Base-by-base conservation (phyloP, 495 filamentous ascomycete genomes). In the Tetracladium marchalianum region DNA sequence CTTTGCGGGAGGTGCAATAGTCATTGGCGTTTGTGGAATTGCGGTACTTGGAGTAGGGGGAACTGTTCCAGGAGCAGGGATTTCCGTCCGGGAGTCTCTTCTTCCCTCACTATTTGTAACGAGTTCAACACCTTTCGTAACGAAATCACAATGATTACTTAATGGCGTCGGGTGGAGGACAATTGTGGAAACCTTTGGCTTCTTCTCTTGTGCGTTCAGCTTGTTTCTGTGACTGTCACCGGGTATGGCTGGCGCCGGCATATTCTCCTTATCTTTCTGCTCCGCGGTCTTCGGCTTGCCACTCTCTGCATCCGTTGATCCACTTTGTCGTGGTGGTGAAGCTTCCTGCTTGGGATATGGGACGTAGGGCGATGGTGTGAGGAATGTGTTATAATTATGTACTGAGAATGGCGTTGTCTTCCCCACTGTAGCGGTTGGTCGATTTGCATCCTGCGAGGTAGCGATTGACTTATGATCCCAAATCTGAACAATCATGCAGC, bases 401-500 rank as follows among this genome's bases (percentile, higher is more conserved):
- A 99, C 79, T 4, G 87, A 95, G 50, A 85, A 90, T 5, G 83
- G 83, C 0, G 72, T 70, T 15, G 55, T 52, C 31, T 82, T 82
- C 44, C 66, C 79, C 37, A 78, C 74, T 41, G 75, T 76, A 7
- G 75, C 67, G 19, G 68, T 57, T 6, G 65, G 73, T 43, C 65
- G 63, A n/a, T 75, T 74, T 17, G 77, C 65, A 41, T 80, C 78
- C 62, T 60, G 76, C 52, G 68, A 66, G 36, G 78, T 71, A 27
- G 77, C 71, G 2, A 68, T 72, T 5, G 83, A 81, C 42, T 81
- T 82, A 63, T 95, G 84, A 65, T 96, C 85, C 50, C 92, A 74
- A 4, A 96, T 71, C 59, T 94, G 81, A 37, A 97, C 89, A 50
- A 99, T 97, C 41, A 99, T 72, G 59, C 90, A 95, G 15, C 84